phyloP scores from a whole-genome alignment of 2,329 filamentous ascomycete species.

The Fusarium redolens region DNA sequence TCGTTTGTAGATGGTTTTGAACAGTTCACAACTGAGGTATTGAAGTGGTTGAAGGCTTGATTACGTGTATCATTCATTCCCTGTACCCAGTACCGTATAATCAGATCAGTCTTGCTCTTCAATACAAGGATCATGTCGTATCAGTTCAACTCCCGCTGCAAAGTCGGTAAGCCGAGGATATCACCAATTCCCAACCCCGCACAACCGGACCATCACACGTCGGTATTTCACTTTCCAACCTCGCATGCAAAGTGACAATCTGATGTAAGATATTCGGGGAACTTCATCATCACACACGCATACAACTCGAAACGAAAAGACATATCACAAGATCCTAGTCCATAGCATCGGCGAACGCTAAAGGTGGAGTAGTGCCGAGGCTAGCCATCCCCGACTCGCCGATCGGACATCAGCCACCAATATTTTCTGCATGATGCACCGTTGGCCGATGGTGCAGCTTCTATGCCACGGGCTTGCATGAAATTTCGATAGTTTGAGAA shows the following conservation, averaged over 20 bases:
- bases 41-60: slow-evolving; percentile 19
- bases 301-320: background rate
- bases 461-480: background rate
- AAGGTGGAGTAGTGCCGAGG: background rate
- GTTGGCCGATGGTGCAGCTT: slow-evolving; percentile 3
- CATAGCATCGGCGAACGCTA: slow-evolving; percentile 13
- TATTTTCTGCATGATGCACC: background rate
- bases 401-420: slow-evolving; percentile 5
- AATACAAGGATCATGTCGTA: background rate
- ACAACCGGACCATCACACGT: background rate
- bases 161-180: background rate
- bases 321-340: background rate
- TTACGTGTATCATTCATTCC: background rate
- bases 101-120: no score
- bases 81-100: no score
- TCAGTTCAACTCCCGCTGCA: background rate
- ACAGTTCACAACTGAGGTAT: slow-evolving; percentile 40
- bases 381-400: slow-evolving; percentile 6
- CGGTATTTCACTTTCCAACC: background rate
- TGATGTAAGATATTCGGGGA: slow-evolving; percentile 1
- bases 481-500: background rate
- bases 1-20: slow-evolving; percentile 53
- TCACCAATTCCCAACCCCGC: background rate
- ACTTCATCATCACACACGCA: background rate
- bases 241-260: background rate